Base-by-base conservation (phyloP, 495 filamentous ascomycete genomes). In the Neurospora sp. region DNA sequence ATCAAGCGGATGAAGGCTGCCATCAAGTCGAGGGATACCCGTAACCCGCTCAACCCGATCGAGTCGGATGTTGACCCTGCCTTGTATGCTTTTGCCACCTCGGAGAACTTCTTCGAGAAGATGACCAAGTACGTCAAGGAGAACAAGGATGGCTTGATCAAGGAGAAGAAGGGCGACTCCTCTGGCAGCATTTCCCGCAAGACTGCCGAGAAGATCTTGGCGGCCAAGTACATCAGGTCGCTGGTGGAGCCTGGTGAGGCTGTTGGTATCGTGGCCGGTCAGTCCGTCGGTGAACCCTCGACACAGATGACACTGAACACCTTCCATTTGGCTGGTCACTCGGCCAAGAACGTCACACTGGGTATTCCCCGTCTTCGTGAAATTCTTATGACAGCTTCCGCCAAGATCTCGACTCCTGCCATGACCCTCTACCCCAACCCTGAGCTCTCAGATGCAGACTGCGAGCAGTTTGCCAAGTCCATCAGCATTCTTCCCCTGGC, bases 231-330 rank as follows among this genome's bases (percentile, higher is more conserved):
- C 79, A 85, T 98, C 76, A 93, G 92, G 77, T 97, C 95, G 3
- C 84, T 96, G 2, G 89, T 98, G n/a, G 96, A 98, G 75, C 94
- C 96, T 38, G 96, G 96, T 48, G 96, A 99, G 82, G 94, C 96
- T n/a, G 94, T 99, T 31, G 96, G 96, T 71, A 94, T 99, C 76
- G 92, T 98, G 48, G 96, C 96, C 69, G 94, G 94, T 48, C 96
- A 99, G 84, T 97, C 94, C 42, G 90, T 99, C 69, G 96, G 96
- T 77, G 96, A 98, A 81, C 96, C 96, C 10, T 97, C 94, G 18
- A 99, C 96, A 14, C 96, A 99, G 82, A 98, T 99, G 96, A 99
- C 96, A n/a, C 84, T 99, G 70, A 99, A 99, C 80, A 99, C 96
- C 37, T 99, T 99, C 90, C 96, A 99, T 88, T 93, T 99, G 88